Conservation (phyloP, 140 eudicot genomes). For the Ambrosia hybrid region DNA sequence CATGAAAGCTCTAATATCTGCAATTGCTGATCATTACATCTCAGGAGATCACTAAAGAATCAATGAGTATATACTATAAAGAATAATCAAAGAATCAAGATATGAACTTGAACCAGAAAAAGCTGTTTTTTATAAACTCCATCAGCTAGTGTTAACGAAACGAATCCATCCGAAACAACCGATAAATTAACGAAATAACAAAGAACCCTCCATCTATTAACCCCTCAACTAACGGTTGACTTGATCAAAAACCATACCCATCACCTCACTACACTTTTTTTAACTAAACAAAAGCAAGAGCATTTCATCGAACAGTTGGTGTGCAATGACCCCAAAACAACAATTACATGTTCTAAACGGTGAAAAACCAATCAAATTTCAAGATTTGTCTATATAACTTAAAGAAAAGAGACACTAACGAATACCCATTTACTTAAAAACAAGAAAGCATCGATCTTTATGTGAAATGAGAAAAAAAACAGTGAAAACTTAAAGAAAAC, state of each 20-base stretch:
- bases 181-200: slow-evolving; percentile 27
- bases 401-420: not conserved
- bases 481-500: not conserved
- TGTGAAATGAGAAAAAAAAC: slow-evolving; percentile 20
- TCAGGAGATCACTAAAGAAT: slow-evolving; percentile 39
- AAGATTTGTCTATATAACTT: not conserved
- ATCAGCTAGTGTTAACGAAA: slow-evolving; percentile 32
- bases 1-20: too few species aligned
- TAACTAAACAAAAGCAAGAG: slow-evolving; percentile 20
- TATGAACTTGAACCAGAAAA: slow-evolving; percentile 34
- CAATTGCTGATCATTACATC: slow-evolving; percentile 28
- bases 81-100: slow-evolving; percentile 56
- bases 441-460: too few species aligned
- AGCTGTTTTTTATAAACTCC: slow-evolving; percentile 42
- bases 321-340: slow-evolving; percentile 15
- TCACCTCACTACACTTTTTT: slow-evolving; percentile 22
- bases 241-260: slow-evolving; percentile 45
- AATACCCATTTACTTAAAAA: too few species aligned
- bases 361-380: slow-evolving; percentile 1
- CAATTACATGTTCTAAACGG: slow-evolving; percentile 48
- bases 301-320: slow-evolving; percentile 35
- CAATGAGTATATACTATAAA: slow-evolving; percentile 9
- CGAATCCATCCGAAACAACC: slow-evolving; percentile 21
- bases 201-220: slow-evolving; percentile 43
- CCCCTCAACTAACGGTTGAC: slow-evolving; percentile 52